Conservation (phyloP, 495 filamentous ascomycete genomes). For the Penicillium coprophilum region DNA sequence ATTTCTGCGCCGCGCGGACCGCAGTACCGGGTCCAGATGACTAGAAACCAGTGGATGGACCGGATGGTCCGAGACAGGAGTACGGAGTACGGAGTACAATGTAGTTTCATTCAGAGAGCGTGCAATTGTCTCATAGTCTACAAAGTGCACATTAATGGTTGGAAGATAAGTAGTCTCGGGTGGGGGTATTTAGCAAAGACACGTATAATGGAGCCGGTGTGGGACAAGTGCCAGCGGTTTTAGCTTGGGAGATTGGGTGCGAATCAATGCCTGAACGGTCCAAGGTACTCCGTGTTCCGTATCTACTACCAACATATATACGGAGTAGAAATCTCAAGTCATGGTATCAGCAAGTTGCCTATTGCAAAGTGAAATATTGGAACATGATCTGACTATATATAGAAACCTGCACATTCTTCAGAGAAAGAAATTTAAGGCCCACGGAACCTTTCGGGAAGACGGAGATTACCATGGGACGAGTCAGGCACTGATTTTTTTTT, state of each 20-base stretch:
- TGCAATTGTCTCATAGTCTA: slow-evolving; percentile 1
- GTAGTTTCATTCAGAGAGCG: background rate
- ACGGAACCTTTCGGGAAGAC: slow-evolving; percentile 5
- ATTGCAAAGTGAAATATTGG: background rate
- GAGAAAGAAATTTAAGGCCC: background rate
- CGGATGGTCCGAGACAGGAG: background rate
- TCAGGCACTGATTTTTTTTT: slow-evolving; percentile 1
- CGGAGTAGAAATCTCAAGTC: background rate
- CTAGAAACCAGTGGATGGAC: background rate
- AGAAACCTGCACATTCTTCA: background rate
- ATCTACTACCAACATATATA: no score
- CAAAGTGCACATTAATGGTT: background rate
- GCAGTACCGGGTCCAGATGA: slow-evolving; percentile 21
- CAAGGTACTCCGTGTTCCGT: background rate
- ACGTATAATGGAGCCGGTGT: slow-evolving; percentile 21
- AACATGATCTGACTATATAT: slow-evolving; percentile 1
- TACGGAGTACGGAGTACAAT: background rate
- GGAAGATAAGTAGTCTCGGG: slow-evolving; percentile 2
- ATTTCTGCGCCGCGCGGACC: slow-evolving; percentile 16
- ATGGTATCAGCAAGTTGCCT: background rate
- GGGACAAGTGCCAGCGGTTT: slow-evolving; percentile 12
- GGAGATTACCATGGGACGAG: slow-evolving; percentile 1
- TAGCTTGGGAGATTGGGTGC: background rate
- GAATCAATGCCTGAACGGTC: slow-evolving; percentile 8
- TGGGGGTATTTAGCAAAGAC: slow-evolving; percentile 14